Evolutionary conservation across 2,329 filamentous ascomycete species (phyloP), one percentile per base, ranked within the genome.

Genomic region (Pseudodiploospora longispora): DNA sequence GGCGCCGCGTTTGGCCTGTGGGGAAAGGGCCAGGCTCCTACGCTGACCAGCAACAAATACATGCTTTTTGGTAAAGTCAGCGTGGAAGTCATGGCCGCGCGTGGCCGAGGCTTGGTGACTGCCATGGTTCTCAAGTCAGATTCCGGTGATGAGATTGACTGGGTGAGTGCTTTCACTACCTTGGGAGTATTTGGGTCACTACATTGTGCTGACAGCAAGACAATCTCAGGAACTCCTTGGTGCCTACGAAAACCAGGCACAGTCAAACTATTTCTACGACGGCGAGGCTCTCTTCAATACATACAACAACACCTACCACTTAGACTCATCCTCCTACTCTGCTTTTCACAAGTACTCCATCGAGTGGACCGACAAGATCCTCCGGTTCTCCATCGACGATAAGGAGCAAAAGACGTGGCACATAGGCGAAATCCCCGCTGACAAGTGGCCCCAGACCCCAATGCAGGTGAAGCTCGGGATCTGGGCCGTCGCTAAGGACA

Each of bases 11-110:
- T 66, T 56, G 76, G 77, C 50, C 87, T 88, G 62, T 76, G 72
- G 1, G 62, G 76, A 8, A 65, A 71, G 31, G 68, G 66, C 29
- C 75, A 81, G 39, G 72, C 69, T 30, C 76, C 82, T 6, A 80
- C 78, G 3, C 84, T 88, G 61, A 74, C 73, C 56, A 74, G 74
- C 33, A 74, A 82, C 52, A 87, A 83, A 74, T 91, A 91, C 67
- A 83, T 93, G 59, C 88, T 93, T 81, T 93, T 89, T 57, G 87
- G 87, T 43, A 80, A 78, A 52, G 79, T 88, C 48, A 80, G 85
- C 36, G 78, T 83, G 42, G 73, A 75, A 27, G 69, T 88, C 62
- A 82, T 85, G 59, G 77, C 84, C 8, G 83, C 85, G 27, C 75
- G 82, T 2, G 86, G 86, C 3, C 74, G 71, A 1, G 87, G 87